Conservation (phyloP, 1,284 basidiomycete genomes). For the Volvariella surrecta region DNA sequence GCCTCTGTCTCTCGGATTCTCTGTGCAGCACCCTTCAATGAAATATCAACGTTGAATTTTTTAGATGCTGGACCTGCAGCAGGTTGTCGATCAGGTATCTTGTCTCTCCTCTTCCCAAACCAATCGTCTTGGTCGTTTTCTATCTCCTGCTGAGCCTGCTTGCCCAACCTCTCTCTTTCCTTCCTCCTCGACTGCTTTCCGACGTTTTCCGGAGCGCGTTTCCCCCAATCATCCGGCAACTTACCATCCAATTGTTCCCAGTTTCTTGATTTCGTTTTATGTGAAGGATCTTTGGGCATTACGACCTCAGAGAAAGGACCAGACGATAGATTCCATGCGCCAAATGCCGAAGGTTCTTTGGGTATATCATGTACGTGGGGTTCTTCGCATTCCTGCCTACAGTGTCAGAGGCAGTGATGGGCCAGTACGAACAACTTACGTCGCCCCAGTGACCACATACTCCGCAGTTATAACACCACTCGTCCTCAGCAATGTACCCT, state of each 20-base stretch:
- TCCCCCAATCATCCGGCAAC: slow-evolving; percentile 22
- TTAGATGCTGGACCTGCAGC: slow-evolving; percentile 2
- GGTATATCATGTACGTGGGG: slow-evolving; percentile 41
- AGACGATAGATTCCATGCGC: slow-evolving; percentile 52
- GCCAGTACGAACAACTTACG: slow-evolving; percentile 33
- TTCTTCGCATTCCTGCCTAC: slow-evolving; percentile 61
- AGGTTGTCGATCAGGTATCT: slow-evolving; percentile 7
- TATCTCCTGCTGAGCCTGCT: slow-evolving; percentile 34
- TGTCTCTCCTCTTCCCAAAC: slow-evolving; percentile 34
- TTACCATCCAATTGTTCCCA: slow-evolving; percentile 30
- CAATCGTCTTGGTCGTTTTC: slow-evolving; percentile 46
- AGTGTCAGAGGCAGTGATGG: slow-evolving; percentile 1
- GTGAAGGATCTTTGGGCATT: slow-evolving; percentile 16
- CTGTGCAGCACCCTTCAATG: slow-evolving; percentile 13
- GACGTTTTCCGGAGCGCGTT: slow-evolving; percentile 44
- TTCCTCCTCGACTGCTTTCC: slow-evolving; percentile 56
- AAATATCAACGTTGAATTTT: slow-evolving; percentile 24
- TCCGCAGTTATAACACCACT: slow-evolving; percentile 90
- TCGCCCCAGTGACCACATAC: slow-evolving; percentile 78
- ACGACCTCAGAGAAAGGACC: slow-evolving; percentile 55
- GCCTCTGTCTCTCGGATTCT: slow-evolving; percentile 12
- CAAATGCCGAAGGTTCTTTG: slow-evolving; percentile 68
- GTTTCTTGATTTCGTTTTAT: slow-evolving; percentile 25
- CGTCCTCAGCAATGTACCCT: slow-evolving; percentile 61
- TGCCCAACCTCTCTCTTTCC: slow-evolving; percentile 46